Percentiles rank a stretch among this genome's conserved stretches.
phyloP scores from a whole-genome alignment of 73 alveolate genomes.

The Paramecium bursaria region DNA sequence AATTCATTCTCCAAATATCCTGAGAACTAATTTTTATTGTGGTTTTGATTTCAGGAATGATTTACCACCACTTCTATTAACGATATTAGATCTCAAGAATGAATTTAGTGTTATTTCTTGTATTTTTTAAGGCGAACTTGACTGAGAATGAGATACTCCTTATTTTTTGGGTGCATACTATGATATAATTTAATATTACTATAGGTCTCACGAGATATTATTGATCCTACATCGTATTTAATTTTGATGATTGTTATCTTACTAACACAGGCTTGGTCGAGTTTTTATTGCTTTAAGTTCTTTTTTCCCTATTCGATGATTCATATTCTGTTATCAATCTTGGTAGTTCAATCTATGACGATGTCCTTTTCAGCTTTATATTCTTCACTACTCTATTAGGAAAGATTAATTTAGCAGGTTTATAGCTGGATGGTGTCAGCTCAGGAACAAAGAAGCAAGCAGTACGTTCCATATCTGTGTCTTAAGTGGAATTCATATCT shows the following conservation, averaged over 20 bases:
- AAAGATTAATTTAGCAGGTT: conserved; percentile 10
- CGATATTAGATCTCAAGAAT: conserved; percentile 10
- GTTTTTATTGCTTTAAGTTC: not conserved
- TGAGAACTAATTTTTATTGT: conserved; percentile 38
- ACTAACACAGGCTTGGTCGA: not conserved
- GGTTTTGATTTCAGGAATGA: conserved; percentile 52
- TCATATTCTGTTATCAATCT: conserved; percentile 10
- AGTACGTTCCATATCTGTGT: conserved; percentile 12
- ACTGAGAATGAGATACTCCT: conserved; percentile 27
- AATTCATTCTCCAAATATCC: conserved; percentile 62
- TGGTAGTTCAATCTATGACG: conserved; percentile 44
- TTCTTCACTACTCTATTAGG: conserved; percentile 8
- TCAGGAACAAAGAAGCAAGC: conserved; percentile 42
- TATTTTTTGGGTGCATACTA: conserved; percentile 20
- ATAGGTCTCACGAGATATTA: too few relatives aligned
- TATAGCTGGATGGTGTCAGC: not conserved
- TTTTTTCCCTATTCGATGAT: not conserved
- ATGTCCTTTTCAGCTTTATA: conserved; percentile 37
- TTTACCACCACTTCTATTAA: conserved; percentile 5
- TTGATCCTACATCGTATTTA: too few relatives aligned
- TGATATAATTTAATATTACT: too few relatives aligned
- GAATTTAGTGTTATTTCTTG: conserved; percentile 2
- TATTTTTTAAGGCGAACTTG: not conserved
- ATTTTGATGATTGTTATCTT: not conserved
- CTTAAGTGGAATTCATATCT: conserved; percentile 38